phyloP scores from a whole-genome alignment of 2,329 filamentous ascomycete genomes.

The Exophiala xenobiotica region DNA sequence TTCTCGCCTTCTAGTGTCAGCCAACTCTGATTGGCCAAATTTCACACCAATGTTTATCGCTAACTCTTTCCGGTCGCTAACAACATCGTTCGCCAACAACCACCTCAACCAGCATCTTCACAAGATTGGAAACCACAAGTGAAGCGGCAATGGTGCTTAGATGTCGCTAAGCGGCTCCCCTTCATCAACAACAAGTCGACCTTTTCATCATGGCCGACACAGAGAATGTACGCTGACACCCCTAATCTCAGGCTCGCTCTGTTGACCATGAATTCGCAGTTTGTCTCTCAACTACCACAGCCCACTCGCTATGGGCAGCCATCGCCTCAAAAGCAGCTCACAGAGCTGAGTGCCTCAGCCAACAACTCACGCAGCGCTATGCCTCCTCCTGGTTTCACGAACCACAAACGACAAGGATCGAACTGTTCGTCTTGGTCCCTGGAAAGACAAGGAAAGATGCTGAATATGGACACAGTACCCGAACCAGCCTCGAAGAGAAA shows the following conservation, averaged over 20 bases:
- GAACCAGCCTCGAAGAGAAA: slow-evolving; percentile 62
- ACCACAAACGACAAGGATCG: slow-evolving; percentile 53
- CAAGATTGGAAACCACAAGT: not conserved
- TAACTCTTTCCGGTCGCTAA: not conserved
- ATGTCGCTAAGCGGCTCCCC: not conserved
- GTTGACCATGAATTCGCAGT: slow-evolving; percentile 24
- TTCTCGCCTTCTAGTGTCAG: too few species aligned
- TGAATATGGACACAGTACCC: slow-evolving; percentile 41
- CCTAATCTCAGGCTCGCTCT: not conserved
- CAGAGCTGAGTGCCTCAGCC: slow-evolving; percentile 52
- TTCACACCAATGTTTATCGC: not conserved
- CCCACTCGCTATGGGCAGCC: slow-evolving; percentile 33
- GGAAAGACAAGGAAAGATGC: slow-evolving; percentile 45
- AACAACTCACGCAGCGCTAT: slow-evolving; percentile 55
- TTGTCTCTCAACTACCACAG: slow-evolving; percentile 37
- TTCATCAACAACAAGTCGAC: not conserved
- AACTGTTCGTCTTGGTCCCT: slow-evolving; percentile 40
- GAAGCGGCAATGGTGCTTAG: slow-evolving; percentile 1
- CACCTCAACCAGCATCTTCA: not conserved
- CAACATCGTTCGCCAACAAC: not conserved
- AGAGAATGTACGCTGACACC: slow-evolving; percentile 25
- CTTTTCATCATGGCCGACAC: slow-evolving; percentile 19
- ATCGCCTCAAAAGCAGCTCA: slow-evolving; percentile 39
- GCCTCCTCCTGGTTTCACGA: slow-evolving; percentile 42
- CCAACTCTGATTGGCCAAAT: not conserved